Evolutionary conservation across 495 filamentous ascomycete species (phyloP).

Genomic region (Aspergillus panamensis): DNA sequence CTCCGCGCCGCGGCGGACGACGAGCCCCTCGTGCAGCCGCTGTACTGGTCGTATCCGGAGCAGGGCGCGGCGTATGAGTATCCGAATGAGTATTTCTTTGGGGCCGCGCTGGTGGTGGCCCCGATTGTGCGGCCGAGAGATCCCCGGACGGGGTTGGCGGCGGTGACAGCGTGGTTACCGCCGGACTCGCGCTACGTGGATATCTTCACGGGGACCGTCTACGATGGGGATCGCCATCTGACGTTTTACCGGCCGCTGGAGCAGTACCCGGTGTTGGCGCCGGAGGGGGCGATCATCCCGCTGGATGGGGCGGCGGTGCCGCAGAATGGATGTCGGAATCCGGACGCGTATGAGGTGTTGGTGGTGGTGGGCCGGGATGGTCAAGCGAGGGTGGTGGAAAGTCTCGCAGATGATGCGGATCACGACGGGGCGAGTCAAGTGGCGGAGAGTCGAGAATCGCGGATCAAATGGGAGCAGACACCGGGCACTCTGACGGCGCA

Average conservation of each 20-base stretch:
- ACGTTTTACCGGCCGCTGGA: constrained; percentile 40
- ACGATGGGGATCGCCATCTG: constrained; percentile 49
- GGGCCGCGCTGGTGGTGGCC: constrained; percentile 48
- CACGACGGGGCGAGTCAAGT: not conserved
- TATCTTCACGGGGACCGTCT: constrained; percentile 49
- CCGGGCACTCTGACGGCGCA: not conserved
- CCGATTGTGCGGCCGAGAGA: constrained; percentile 49
- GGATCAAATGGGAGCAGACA: not conserved
- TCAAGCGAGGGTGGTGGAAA: constrained; percentile 40
- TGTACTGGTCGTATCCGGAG: constrained; percentile 56
- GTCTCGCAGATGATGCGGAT: constrained; percentile 18
- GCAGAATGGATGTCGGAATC: constrained; percentile 41
- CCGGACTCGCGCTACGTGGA: constrained; percentile 44
- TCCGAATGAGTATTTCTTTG: constrained; percentile 54
- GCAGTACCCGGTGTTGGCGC: constrained; percentile 48
- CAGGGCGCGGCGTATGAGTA: constrained; percentile 45
- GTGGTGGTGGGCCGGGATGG: constrained; percentile 53
- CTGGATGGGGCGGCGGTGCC: constrained; percentile 37
- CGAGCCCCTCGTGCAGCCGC: constrained; percentile 51
- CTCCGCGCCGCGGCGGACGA: constrained; percentile 36
- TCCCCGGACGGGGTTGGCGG: constrained; percentile 32
- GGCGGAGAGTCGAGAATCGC: not conserved
- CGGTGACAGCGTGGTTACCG: constrained; percentile 51
- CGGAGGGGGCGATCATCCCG: constrained; percentile 53
- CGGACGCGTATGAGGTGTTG: constrained; percentile 40